Percentiles rank a stretch among this genome's conserved stretches.
Evolutionary conservation across 805 yeast genomes (phyloP).

Genomic region (Lipomyces sp.): DNA sequence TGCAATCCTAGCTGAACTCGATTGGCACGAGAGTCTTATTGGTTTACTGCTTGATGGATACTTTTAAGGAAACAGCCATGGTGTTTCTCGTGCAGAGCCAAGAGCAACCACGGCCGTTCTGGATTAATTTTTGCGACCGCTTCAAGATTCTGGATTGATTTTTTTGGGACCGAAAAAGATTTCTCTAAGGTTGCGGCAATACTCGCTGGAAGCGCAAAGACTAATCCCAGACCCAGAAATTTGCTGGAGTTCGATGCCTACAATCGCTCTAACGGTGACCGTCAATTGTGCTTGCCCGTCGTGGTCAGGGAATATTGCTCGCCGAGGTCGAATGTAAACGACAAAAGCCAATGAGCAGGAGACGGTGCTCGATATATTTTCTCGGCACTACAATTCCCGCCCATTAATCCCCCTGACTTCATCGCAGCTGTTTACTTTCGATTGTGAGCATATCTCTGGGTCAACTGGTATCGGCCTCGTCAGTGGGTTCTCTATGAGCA

Average conservation of each 20-base stretch:
- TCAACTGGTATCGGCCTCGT: slow-evolving; percentile 8
- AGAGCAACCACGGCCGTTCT: too few relatives aligned
- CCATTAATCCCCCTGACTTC: too few relatives aligned
- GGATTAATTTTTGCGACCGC: too few relatives aligned
- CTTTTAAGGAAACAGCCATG: too few relatives aligned
- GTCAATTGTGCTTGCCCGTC: neutral
- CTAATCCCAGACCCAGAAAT: slow-evolving; percentile 1
- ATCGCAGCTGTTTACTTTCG: slow-evolving; percentile 9
- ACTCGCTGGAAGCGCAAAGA: neutral
- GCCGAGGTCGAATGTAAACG: neutral
- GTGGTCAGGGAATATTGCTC: neutral
- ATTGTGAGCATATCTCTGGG: slow-evolving; percentile 8
- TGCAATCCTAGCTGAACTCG: too few relatives aligned
- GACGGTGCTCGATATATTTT: neutral
- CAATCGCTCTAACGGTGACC: neutral
- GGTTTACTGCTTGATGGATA: too few relatives aligned
- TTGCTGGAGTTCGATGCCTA: neutral
- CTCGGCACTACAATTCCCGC: slow-evolving; percentile 1
- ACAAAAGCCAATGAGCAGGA: neutral
- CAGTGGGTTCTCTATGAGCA: slow-evolving; percentile 1
- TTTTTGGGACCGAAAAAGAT: too few relatives aligned
- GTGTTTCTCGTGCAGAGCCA: too few relatives aligned
- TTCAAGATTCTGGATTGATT: too few relatives aligned
- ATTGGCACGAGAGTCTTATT: too few relatives aligned
- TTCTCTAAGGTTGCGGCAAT: too few relatives aligned